These are phyloP conservation scores for Setaria italica DNA, from an alignment of 202 grass and related monocot species.

Conservation along the genomic window DNA sequence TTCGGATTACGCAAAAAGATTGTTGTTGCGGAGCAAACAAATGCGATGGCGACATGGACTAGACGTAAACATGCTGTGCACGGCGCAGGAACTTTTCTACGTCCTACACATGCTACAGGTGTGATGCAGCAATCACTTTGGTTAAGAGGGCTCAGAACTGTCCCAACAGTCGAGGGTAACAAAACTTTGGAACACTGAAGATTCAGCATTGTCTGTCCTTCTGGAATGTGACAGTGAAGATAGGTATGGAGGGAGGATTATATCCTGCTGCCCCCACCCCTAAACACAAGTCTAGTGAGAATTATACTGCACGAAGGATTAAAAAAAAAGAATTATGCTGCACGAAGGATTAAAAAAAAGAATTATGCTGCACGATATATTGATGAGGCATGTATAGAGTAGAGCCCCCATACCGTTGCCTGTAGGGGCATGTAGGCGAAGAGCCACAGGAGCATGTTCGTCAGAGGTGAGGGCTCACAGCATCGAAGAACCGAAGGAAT, in stretches of 20 bases:
- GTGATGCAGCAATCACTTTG: background rate
- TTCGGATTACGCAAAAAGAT: background rate
- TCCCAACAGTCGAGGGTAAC: background rate
- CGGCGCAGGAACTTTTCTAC: background rate
- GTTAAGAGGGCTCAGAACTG: background rate
- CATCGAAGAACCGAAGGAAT: background rate
- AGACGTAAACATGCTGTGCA: background rate
- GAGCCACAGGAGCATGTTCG: background rate
- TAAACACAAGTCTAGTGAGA: background rate
- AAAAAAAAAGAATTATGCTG: no score
- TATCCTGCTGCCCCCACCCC: no score
- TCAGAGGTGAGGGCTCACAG: background rate
- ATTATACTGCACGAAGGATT: background rate
- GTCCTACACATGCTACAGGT: background rate
- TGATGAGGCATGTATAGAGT: background rate
- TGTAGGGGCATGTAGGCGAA: background rate
- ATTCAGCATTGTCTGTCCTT: background rate
- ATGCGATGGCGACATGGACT: constrained; percentile 1
- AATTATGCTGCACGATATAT: no score
- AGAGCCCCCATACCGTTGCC: background rate
- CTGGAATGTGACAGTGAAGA: background rate
- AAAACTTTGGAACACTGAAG: background rate
- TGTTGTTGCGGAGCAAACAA: background rate
- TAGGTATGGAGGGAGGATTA: background rate
- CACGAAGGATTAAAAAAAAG: no score